A percentile compares a stretch with the other conserved stretches of the same genome.
These are phyloP conservation scores for Magnolia sinica DNA, from an alignment of 164 flowering plant species.

Conservation along the genomic window DNA sequence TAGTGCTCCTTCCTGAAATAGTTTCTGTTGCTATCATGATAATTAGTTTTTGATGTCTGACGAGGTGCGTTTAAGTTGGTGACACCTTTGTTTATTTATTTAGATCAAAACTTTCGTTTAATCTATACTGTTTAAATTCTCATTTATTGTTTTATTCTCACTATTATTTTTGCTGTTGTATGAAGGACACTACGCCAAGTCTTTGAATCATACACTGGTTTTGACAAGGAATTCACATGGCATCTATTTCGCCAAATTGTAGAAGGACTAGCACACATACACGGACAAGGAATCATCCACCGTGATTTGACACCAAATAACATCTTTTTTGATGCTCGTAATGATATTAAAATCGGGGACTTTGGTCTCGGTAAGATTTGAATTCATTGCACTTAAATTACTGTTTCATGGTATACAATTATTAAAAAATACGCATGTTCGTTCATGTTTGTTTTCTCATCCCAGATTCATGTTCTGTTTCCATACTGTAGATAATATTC, in stretches of 20 bases:
- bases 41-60: not conserved
- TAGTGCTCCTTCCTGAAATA: no score
- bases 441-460: not conserved
- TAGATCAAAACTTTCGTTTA: no score
- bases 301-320: slow-evolving; percentile 93
- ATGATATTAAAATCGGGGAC: slow-evolving; percentile 96
- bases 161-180: slow-evolving; percentile 1
- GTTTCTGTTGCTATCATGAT: not conserved
- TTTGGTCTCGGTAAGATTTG: slow-evolving; percentile 88
- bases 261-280: slow-evolving; percentile 94
- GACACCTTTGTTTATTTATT: not conserved
- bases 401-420: not conserved
- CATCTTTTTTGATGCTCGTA: slow-evolving; percentile 94
- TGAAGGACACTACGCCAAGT: slow-evolving; percentile 79
- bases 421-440: not conserved
- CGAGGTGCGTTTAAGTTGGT: not conserved
- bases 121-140: not conserved
- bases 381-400: not conserved
- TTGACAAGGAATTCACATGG: slow-evolving; percentile 81
- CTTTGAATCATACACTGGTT: slow-evolving; percentile 56
- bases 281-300: slow-evolving; percentile 96
- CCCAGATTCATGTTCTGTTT: not conserved
- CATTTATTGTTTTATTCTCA: not conserved
- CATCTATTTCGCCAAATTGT: slow-evolving; percentile 93
- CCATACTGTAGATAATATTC: not conserved